phyloP scores from a whole-genome alignment of 306 rosid genomes.

The Boehmeria nivea region DNA sequence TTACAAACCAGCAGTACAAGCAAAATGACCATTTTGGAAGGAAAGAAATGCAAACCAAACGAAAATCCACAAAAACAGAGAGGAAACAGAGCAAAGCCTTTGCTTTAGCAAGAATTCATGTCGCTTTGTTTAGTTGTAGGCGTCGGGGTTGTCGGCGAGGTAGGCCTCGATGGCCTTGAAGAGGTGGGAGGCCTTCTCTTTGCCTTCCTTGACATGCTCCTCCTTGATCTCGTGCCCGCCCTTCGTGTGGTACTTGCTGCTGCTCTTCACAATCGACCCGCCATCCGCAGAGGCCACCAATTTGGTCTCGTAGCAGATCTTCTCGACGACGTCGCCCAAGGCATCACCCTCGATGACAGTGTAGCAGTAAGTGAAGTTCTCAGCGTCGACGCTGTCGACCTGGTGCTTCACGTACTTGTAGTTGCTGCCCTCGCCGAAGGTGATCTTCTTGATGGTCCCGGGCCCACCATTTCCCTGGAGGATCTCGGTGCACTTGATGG shows the following conservation, averaged over 20 bases:
- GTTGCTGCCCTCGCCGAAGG: not conserved
- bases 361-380: slow-evolving; percentile 28
- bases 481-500: not conserved
- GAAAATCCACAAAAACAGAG: too few relatives aligned
- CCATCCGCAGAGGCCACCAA: slow-evolving; percentile 23
- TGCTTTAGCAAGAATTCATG: too few relatives aligned
- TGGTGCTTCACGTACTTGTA: slow-evolving; percentile 20
- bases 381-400: slow-evolving; percentile 32
- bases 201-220: slow-evolving; percentile 20
- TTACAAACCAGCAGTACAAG: too few relatives aligned
- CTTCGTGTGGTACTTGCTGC: slow-evolving; percentile 22
- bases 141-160: slow-evolving; percentile 31
- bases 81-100: too few relatives aligned
- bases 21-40: too few relatives aligned
- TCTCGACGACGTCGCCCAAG: slow-evolving; percentile 27
- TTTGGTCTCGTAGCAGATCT: slow-evolving; percentile 33
- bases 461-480: not conserved
- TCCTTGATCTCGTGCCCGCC: slow-evolving; percentile 24
- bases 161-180: slow-evolving; percentile 29
- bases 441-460: slow-evolving; percentile 4
- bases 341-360: slow-evolving; percentile 37
- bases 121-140: too few relatives aligned
- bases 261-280: slow-evolving; percentile 34
- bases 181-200: slow-evolving; percentile 19
- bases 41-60: too few relatives aligned